These are phyloP conservation scores for Cynanchum wilfordii DNA, from an alignment of 257 asterid genomes.

Conservation along the genomic window DNA sequence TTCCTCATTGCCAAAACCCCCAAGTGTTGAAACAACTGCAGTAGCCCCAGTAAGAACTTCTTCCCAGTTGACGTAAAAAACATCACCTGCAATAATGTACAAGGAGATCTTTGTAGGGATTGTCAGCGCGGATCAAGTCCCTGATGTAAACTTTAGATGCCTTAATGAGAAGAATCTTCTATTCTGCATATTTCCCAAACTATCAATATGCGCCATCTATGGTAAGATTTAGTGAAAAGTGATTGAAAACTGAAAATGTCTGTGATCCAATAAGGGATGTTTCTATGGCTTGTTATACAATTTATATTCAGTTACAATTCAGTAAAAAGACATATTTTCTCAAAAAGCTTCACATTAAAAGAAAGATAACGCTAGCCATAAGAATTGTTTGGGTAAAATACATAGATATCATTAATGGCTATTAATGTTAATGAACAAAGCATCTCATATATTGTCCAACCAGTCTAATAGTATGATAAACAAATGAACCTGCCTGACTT, in stretches of 20 bases:
- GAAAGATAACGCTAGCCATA: not conserved
- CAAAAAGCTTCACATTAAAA: not conserved
- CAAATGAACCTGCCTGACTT: slow-evolving; percentile 64
- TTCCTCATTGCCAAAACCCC: slow-evolving; percentile 96
- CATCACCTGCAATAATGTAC: slow-evolving; percentile 65
- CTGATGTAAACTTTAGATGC: not conserved
- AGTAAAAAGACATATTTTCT: not conserved
- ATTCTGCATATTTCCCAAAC: not conserved
- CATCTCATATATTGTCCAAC: not conserved
- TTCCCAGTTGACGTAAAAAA: slow-evolving; percentile 88
- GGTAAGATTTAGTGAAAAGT: not conserved
- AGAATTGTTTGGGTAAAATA: not conserved
- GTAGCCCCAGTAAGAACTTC: slow-evolving; percentile 85
- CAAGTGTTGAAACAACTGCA: slow-evolving; percentile 88
- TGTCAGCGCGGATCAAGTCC: not conserved
- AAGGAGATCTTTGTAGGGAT: not conserved
- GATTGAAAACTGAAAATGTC: not conserved
- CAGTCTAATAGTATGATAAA: slow-evolving; percentile 15
- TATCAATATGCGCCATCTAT: not conserved
- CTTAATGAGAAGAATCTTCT: not conserved
- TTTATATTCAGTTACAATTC: not conserved
- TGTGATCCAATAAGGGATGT: not conserved
- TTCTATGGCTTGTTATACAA: not conserved
- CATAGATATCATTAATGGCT: not conserved
- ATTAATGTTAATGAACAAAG: not conserved